Evolutionary conservation across 2,329 filamentous ascomycete species (phyloP), one percentile per base, ranked within the genome.

Genomic region (Sporothrix luriei): DNA sequence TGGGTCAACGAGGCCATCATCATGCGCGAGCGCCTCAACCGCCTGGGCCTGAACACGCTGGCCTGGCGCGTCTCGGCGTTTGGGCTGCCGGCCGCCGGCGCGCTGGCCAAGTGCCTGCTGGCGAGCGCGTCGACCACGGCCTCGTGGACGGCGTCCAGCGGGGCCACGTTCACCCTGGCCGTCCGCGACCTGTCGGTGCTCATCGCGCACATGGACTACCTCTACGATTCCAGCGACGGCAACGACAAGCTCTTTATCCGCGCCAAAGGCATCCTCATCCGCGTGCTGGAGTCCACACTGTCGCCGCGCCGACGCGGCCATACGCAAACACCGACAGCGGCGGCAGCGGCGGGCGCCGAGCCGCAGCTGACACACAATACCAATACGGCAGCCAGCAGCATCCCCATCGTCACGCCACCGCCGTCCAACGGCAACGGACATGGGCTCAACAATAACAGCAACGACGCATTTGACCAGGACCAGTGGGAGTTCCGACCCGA

Each of bases 1-100:
- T 70, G 69, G 69, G 69, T 70, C 64, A 70, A 70, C 26, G 64
- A 70, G 46, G 69, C 69, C 16, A 43, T 70, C 7, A 66, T 61
- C 29, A 66, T 66, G 62, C 69, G 69, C 3, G 69, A 70, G 14
- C 57, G 51, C 14, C 55, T 70, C 33, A 66, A 66, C 54, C 49
- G 65, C 19, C 64, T 70, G 1, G 69, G 69, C 33, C 57, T 70
- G 14, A 70, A 67, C 48, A 67, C 69, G 3, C n/a, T 70, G 55
- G 69, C 69, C 1, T 70, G 69, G 69, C 52, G 54, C 3, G 68
- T 70, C 1, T 66, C 69, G 19, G 65, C 69, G 3, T 70, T 66
- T 64, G 69, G 64, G 0, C 38, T 70, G 69, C 69, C 69, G 13
- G 69, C 69, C 2, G 69, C 69, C 3, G 69, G 69, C 0, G 69